Conservation (phyloP, 2,329 filamentous ascomycete species). For the Arthrobotrys musiformis region DNA sequence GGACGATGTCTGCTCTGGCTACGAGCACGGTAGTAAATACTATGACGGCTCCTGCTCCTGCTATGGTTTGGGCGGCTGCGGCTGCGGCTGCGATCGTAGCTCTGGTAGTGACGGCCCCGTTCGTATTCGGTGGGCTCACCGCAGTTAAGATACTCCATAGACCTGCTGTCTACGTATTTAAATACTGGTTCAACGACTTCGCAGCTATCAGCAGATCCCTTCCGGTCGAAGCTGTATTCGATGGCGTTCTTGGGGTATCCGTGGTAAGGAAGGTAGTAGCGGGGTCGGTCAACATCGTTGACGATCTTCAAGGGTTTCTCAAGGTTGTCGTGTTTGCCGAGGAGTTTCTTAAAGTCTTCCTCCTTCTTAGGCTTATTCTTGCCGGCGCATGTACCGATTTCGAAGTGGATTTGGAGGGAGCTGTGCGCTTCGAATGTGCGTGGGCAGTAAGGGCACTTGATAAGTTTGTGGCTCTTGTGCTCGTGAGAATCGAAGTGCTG, state of each 20-base stretch:
- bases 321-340: slow-evolving; percentile 39
- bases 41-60: slow-evolving; percentile 43
- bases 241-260: slow-evolving; percentile 49
- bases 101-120: slow-evolving; percentile 14
- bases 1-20: slow-evolving; percentile 47
- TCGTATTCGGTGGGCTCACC: slow-evolving; percentile 24
- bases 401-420: slow-evolving; percentile 50
- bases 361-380: slow-evolving; percentile 32
- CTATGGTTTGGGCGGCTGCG: slow-evolving; percentile 12
- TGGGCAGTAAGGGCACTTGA: slow-evolving; percentile 51
- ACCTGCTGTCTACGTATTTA: slow-evolving; percentile 48
- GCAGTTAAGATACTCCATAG: slow-evolving; percentile 45
- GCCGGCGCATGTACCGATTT: slow-evolving; percentile 51
- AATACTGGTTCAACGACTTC: slow-evolving; percentile 46
- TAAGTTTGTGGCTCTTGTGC: slow-evolving; percentile 50
- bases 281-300: slow-evolving; percentile 43
- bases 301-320: slow-evolving; percentile 49
- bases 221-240: slow-evolving; percentile 47
- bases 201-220: slow-evolving; percentile 21
- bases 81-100: slow-evolving; percentile 40
- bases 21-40: slow-evolving; percentile 32
- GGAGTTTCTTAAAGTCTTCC: slow-evolving; percentile 35
- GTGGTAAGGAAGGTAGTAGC: slow-evolving; percentile 49
- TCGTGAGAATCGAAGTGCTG: slow-evolving; percentile 50
- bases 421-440: slow-evolving; percentile 52